Conservation (phyloP, 2,329 filamentous ascomycete genomes). For the Alternaria ethzedia region DNA sequence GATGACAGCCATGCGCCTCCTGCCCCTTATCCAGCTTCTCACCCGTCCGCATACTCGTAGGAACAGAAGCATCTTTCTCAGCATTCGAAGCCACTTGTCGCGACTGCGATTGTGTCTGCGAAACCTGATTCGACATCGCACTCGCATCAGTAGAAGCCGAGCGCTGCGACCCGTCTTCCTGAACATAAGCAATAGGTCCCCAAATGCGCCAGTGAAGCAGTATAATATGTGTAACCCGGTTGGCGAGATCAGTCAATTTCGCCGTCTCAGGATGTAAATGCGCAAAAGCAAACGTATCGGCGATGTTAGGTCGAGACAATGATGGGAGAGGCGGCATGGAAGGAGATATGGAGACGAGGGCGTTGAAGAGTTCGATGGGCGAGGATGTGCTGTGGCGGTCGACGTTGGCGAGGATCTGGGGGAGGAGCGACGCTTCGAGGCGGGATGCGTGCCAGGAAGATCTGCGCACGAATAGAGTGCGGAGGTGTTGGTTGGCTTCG, state of each 20-base stretch:
- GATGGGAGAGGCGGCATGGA: conserved; percentile 16
- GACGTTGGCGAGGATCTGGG: conserved; percentile 32
- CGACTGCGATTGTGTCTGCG: neutral
- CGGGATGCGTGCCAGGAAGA: conserved; percentile 42
- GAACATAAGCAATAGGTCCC: conserved; percentile 73
- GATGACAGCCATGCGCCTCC: neutral
- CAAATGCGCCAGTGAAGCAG: conserved; percentile 91
- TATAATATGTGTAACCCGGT: conserved; percentile 80
- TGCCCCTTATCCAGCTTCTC: neutral
- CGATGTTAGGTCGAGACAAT: conserved; percentile 25
- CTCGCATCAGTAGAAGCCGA: neutral
- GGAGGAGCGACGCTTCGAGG: conserved; percentile 32
- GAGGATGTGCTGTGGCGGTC: conserved; percentile 45
- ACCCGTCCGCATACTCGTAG: neutral
- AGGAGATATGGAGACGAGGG: conserved; percentile 39
- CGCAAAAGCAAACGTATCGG: conserved; percentile 29
- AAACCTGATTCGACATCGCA: neutral
- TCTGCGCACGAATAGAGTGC: conserved; percentile 40
- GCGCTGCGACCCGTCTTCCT: conserved; percentile 18
- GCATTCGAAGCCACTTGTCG: neutral
- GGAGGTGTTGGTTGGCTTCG: conserved; percentile 46
- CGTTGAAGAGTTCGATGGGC: conserved; percentile 54
- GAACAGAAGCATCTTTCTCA: neutral
- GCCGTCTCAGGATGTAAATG: conserved; percentile 26
- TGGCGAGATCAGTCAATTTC: conserved; percentile 70